Base-by-base conservation (phyloP, 2,329 filamentous ascomycete species). In the Atkinsonella hypoxylon region DNA sequence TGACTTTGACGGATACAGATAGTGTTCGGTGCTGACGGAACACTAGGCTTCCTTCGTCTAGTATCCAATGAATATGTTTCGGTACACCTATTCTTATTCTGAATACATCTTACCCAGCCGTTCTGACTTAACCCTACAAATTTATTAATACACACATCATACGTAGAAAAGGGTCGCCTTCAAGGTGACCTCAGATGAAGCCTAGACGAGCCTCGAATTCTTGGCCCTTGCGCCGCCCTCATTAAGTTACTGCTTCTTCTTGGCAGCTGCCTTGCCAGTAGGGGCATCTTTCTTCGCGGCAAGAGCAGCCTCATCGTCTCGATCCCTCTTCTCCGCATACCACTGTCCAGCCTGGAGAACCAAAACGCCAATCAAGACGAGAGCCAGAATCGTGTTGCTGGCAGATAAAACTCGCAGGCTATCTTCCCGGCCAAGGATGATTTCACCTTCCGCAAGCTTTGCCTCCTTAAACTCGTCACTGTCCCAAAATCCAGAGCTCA, bases 281-380 rank as follows among this genome's bases (percentile, higher is more conserved):
- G 59, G 53, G 11, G 59, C 54, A 49, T 60, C 59, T 58, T 62
- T 60, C 56, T 66, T 54, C 6, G 50, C 59, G 58, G 82, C 78
- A 56, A 84, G 75, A 64, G 81, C 78, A 62, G 79, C 81, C 51
- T 78, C 75, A 67, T 96, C 90, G 65, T 90, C 85, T 62, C 77
- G 77, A 69, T 97, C 90, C 72, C 94, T 94, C 64, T 87, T 79
- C 77, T 97, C 90, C 26, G 93, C 93, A 71, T 98, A 98, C 93
- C 91, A 97, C 77, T 97, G 89, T 11, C 93, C 93, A 18, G 89
- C 89, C 79, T 98, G 93, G 62, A 98, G 71, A 34, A 96, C 87
- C 57, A 98, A 67, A 10, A 98, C 87, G 5, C 93, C 93, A 3
- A 97, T 83, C 49, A 98, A 71, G 31, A 98, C 89, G 43, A 98